These are phyloP conservation scores for Coprinopsis sp. DNA, from an alignment of 768 basidiomycete species.

Conservation along the genomic window DNA sequence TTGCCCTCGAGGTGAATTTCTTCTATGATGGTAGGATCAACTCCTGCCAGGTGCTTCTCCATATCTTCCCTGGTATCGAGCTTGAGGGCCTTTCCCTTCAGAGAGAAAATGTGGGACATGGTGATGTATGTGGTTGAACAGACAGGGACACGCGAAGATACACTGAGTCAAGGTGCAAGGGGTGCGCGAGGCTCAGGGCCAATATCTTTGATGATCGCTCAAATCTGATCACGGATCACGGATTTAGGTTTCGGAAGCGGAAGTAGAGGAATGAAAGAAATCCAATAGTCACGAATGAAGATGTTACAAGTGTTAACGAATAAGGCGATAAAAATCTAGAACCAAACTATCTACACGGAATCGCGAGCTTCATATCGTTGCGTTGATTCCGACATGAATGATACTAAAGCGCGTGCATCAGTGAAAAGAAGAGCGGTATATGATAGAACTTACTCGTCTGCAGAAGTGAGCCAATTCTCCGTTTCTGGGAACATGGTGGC, in stretches of 20 bases:
- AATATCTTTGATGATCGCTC: too few relatives aligned
- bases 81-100: constrained; percentile 69
- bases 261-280: background rate
- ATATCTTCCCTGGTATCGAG: constrained; percentile 74
- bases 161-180: background rate
- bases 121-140: constrained; percentile 1
- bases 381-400: constrained; percentile 55
- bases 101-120: constrained; percentile 34
- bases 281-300: background rate
- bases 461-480: constrained; percentile 51
- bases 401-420: constrained; percentile 38
- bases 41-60: constrained; percentile 60
- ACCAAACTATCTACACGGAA: background rate
- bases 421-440: background rate
- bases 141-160: background rate
- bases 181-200: too few relatives aligned
- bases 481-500: constrained; percentile 62
- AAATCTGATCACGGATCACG: background rate
- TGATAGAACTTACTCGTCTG: constrained; percentile 44
- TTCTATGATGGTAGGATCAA: constrained; percentile 65
- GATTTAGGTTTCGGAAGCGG: background rate
- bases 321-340: too few relatives aligned
- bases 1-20: constrained; percentile 94
- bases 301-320: too few relatives aligned
- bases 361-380: constrained; percentile 33